phyloP scores from a whole-genome alignment of 805 yeast species.

The Cyberlindnera sargentensis region DNA sequence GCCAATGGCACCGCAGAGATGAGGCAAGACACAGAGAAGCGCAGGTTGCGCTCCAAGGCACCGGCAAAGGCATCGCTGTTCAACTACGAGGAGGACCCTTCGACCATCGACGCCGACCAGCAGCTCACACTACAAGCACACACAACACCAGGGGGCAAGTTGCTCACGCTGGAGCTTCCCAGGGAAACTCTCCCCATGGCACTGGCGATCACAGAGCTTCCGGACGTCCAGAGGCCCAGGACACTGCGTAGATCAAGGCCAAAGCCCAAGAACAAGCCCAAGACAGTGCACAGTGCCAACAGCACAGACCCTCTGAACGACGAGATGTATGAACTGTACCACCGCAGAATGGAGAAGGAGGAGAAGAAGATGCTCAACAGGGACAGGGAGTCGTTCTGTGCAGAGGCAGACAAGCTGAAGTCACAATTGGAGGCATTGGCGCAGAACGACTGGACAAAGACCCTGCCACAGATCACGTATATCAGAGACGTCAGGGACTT shows the following conservation, averaged over 20 bases:
- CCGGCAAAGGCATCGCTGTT: constrained; percentile 17
- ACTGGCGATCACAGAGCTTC: too few species aligned
- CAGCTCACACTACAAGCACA: neutral
- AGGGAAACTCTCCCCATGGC: too few species aligned
- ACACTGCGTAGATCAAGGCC: too few species aligned
- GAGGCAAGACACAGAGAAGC: neutral
- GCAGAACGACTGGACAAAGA: constrained; percentile 39
- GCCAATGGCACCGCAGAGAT: neutral
- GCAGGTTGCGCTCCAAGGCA: constrained; percentile 2
- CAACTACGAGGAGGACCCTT: constrained; percentile 21
- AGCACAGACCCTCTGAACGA: constrained; percentile 40
- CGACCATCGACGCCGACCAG: constrained; percentile 11
- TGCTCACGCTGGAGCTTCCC: too few species aligned
- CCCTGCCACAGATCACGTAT: constrained; percentile 40
- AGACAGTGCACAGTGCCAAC: too few species aligned
- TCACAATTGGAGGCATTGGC: constrained; percentile 35
- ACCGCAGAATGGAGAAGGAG: constrained; percentile 54
- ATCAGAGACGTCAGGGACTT: constrained; percentile 39
- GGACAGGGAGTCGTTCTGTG: constrained; percentile 46
- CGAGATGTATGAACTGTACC: constrained; percentile 35
- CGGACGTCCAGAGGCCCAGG: too few species aligned
- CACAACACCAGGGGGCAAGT: too few species aligned
- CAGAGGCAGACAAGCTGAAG: constrained; percentile 45
- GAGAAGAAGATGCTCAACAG: constrained; percentile 48
- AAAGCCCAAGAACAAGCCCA: too few species aligned